Base-by-base conservation (phyloP, 192 early-diverging fungal species). In the Gigaspora rosea region DNA sequence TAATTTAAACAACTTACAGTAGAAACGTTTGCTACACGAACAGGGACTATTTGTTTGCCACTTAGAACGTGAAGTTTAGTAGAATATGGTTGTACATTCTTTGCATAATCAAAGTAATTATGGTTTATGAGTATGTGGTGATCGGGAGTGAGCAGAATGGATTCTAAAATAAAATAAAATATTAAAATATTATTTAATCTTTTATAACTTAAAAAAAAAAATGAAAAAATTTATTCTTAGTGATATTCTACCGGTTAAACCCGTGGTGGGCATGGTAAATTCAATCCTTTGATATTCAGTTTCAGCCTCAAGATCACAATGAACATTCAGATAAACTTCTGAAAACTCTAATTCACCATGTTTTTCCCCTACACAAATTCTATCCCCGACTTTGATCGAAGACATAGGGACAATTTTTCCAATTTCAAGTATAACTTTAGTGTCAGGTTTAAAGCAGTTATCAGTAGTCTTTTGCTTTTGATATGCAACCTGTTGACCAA, bases 291-390 rank as follows among this genome's bases (percentile, higher is more conserved):
- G 36, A 10, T 41, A 66, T 66, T 66, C 64, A n/a, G 64, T 36
- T 41, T 66, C 16, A 41, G 33, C 16, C n/a, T 66, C 16, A 1
- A 18, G n/a, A 66, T 66, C 36, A 9, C 33, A 27, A 66, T 66
- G 64, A 41, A 35, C 64, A n/a, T 41, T 66, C 36, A 66, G 16
- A 66, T 66, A 66, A 66, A 66, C 64, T 66, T 66, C 64, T 15
- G 64, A 66, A 20, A 41, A 66, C 8, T 46, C 16, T 66, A 66
- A 15, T 18, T 46, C 18, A 0, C 52, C 52, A 56, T 33, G 33
- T 9, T 41, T 66, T n/a, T 0, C 13, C 0, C 8, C 64, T n/a
- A 16, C 64, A 46, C 64, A 66, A 11, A 66, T 5, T 8, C 41
- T 41, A 66, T 66, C 64, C 1, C 36, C 36, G n/a, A 66, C 13